Percentiles rank a stretch among this genome's conserved stretches.
Evolutionary conservation across 2,329 filamentous ascomycete species (phyloP).

Genomic region (Tricladium varicosporioides): DNA sequence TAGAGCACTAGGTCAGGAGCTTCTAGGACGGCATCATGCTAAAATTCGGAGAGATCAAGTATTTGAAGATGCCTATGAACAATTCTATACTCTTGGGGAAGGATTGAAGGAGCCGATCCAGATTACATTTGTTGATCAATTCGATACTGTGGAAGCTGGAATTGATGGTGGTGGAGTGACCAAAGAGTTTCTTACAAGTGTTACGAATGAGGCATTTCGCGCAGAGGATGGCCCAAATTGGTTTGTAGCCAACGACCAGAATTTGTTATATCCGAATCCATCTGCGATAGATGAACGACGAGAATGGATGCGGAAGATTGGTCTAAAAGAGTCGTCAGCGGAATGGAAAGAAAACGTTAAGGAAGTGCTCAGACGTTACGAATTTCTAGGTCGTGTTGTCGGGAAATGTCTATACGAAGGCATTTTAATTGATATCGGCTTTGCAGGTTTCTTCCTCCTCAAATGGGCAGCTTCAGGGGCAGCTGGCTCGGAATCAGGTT

Average conservation of each 20-base stretch:
- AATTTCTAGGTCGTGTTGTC: conserved; percentile 89
- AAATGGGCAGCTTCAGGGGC: conserved; percentile 82
- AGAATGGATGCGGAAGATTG: conserved; percentile 52
- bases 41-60: conserved; percentile 75
- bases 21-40: conserved; percentile 66
- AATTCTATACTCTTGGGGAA: conserved; percentile 79
- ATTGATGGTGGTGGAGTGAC: conserved; percentile 97
- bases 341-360: conserved; percentile 57
- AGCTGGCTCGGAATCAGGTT: conserved; percentile 66
- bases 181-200: conserved; percentile 91
- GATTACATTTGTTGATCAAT: conserved; percentile 93
- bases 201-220: conserved; percentile 81
- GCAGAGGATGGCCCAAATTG: conserved; percentile 56
- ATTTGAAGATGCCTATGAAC: conserved; percentile 80
- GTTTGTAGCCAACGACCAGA: conserved; percentile 82
- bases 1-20: conserved; percentile 32
- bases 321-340: conserved; percentile 50
- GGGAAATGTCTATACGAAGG: conserved; percentile 98
- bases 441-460: conserved; percentile 92
- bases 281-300: conserved; percentile 68
- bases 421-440: conserved; percentile 88
- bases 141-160: conserved; percentile 81
- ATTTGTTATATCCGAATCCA: conserved; percentile 87
- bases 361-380: conserved; percentile 70
- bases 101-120: conserved; percentile 92